Evolutionary conservation across 495 filamentous ascomycete species (phyloP).

Genomic region (Stereocaulon alpinum): DNA sequence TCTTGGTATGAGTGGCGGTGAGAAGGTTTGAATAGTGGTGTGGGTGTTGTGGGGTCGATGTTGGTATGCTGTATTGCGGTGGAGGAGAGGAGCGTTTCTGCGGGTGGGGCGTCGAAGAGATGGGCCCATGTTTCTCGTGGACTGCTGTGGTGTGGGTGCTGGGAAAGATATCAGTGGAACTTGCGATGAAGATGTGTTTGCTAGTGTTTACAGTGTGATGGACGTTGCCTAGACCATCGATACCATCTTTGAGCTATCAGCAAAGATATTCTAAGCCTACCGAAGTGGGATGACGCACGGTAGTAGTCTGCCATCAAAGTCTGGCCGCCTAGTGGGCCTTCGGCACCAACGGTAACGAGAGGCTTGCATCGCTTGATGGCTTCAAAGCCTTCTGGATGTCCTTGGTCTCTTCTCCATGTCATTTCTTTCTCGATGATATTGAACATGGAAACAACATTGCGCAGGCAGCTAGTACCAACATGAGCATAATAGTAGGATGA

Average conservation of each 20-base stretch:
- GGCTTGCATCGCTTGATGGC: slow-evolving; percentile 60
- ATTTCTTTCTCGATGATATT: slow-evolving; percentile 85
- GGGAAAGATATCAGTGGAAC: slow-evolving; percentile 9
- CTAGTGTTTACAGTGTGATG: slow-evolving; percentile 55
- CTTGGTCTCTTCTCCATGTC: slow-evolving; percentile 63
- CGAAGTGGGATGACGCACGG: slow-evolving; percentile 46
- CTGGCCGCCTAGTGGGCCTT: slow-evolving; percentile 75
- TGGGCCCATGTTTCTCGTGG: slow-evolving; percentile 76
- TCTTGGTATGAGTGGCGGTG: slow-evolving; percentile 62
- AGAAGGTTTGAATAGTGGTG: slow-evolving; percentile 60
- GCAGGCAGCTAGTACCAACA: slow-evolving; percentile 52
- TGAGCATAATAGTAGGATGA: not conserved
- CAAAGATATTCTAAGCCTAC: not conserved
- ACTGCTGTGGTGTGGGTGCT: slow-evolving; percentile 75
- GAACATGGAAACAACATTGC: slow-evolving; percentile 86
- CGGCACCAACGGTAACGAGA: slow-evolving; percentile 74
- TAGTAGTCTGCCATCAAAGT: slow-evolving; percentile 81
- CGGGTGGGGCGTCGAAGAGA: slow-evolving; percentile 54
- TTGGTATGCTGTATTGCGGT: slow-evolving; percentile 28
- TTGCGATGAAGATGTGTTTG: not conserved
- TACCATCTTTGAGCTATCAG: slow-evolving; percentile 54
- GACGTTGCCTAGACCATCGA: slow-evolving; percentile 84
- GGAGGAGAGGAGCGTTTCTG: slow-evolving; percentile 31
- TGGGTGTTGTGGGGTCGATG: slow-evolving; percentile 29
- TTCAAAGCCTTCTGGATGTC: slow-evolving; percentile 56